Evolutionary conservation across 192 early-diverging fungal species (phyloP).

Genomic region (Phlyctochytrium planicorne): DNA sequence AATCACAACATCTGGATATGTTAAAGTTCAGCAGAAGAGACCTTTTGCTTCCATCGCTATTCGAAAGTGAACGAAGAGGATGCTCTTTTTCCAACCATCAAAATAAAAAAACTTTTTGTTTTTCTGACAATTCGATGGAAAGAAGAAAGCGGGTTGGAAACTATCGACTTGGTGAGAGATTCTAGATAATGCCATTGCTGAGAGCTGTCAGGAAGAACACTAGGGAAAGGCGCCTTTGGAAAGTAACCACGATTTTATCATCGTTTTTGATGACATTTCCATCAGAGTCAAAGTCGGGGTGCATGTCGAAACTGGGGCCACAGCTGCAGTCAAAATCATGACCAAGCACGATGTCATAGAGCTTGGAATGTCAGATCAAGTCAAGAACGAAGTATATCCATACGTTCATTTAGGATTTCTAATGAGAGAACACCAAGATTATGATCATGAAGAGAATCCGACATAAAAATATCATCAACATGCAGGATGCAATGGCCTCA

Average conservation of each 20-base stretch:
- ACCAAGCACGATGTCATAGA: conserved; percentile 7
- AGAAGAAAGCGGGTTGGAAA: conserved; percentile 5
- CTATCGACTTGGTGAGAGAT: neutral
- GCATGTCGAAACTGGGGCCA: conserved; percentile 1
- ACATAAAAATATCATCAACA: conserved; percentile 1
- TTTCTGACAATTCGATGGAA: too few species aligned
- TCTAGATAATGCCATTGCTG: neutral
- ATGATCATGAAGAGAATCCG: conserved; percentile 1
- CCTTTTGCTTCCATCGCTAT: neutral
- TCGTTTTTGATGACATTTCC: neutral
- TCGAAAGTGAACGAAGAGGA: too few species aligned
- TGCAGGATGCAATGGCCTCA: conserved; percentile 1
- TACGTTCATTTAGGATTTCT: neutral
- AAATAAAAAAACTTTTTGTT: too few species aligned
- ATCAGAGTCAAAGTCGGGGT: conserved; percentile 5
- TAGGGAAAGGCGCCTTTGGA: conserved; percentile 8
- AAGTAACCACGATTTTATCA: neutral
- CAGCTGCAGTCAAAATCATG: conserved; percentile 1
- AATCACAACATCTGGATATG: neutral
- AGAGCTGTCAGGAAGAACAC: neutral
- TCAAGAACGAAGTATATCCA: neutral
- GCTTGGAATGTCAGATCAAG: conserved; percentile 5
- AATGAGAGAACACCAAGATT: neutral
- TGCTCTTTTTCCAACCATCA: too few species aligned
- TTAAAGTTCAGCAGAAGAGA: neutral